These are phyloP conservation scores for Xerocomus brunneocitrinus DNA, from an alignment of 768 basidiomycete genomes.

Conservation along the genomic window DNA sequence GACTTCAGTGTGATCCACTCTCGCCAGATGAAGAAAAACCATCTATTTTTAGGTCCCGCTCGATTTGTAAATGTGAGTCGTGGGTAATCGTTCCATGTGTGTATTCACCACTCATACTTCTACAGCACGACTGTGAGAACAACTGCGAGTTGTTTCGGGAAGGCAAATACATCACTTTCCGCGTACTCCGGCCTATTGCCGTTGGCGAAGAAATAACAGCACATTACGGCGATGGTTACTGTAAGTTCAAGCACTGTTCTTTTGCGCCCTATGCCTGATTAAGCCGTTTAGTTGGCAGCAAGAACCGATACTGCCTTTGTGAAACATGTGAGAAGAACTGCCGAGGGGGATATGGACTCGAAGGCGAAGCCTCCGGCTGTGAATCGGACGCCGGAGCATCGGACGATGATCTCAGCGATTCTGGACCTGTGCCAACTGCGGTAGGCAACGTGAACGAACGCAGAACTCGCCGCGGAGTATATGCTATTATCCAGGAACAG, in stretches of 20 bases:
- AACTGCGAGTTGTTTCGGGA: constrained; percentile 87
- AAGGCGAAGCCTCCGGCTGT: constrained; percentile 46
- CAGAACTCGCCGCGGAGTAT: constrained; percentile 77
- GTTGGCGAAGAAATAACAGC: constrained; percentile 86
- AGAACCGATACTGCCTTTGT: constrained; percentile 74
- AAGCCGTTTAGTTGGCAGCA: constrained; percentile 51
- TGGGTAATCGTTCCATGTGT: neutral
- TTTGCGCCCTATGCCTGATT: constrained; percentile 25
- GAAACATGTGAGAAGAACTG: constrained; percentile 80
- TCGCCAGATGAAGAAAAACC: constrained; percentile 88
- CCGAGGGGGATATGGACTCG: constrained; percentile 64
- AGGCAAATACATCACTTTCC: constrained; percentile 86
- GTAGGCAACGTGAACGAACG: constrained; percentile 70
- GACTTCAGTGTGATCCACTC: constrained; percentile 93
- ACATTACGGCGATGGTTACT: constrained; percentile 88
- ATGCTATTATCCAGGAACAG: constrained; percentile 59
- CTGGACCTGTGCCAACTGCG: constrained; percentile 45
- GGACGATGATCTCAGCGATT: constrained; percentile 31
- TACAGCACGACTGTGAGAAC: constrained; percentile 84
- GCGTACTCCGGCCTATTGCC: constrained; percentile 70
- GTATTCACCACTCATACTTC: neutral
- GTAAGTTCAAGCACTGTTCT: constrained; percentile 45
- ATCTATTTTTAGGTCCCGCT: constrained; percentile 86
- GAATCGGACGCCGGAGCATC: constrained; percentile 42
- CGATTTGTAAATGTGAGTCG: constrained; percentile 84